A percentile compares a stretch with the other conserved stretches of the same genome.
Evolutionary conservation across 768 basidiomycete species (phyloP).

Genomic region (Trametes sanguinea): DNA sequence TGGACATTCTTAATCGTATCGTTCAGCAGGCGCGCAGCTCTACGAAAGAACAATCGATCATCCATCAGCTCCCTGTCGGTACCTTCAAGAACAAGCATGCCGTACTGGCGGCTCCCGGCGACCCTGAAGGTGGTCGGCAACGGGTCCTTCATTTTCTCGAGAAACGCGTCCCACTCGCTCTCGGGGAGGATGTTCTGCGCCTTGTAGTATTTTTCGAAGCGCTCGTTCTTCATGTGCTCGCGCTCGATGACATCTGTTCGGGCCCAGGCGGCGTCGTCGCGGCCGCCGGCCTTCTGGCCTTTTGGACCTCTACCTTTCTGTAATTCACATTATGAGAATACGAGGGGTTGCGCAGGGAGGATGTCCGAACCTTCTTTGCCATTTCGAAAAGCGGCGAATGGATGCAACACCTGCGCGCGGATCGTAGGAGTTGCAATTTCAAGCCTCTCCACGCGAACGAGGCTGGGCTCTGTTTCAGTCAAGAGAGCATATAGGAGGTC

Average conservation of each 20-base stretch:
- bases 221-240: constrained; percentile 69
- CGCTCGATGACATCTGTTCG: constrained; percentile 57
- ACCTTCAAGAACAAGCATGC: neutral
- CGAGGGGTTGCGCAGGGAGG: neutral
- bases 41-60: constrained; percentile 28
- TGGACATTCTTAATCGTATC: constrained; percentile 74
- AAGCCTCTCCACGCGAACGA: neutral
- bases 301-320: constrained; percentile 16
- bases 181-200: constrained; percentile 75
- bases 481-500: too few species aligned
- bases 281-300: constrained; percentile 4
- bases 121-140: constrained; percentile 95
- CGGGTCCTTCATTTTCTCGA: constrained; percentile 64
- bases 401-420: too few species aligned
- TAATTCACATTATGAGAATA: neutral
- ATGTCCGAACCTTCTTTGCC: constrained; percentile 5
- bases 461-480: neutral
- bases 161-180: constrained; percentile 77
- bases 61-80: too few species aligned
- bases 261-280: constrained; percentile 16
- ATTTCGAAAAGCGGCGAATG: neutral
- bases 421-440: too few species aligned
- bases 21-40: constrained; percentile 75
- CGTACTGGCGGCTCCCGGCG: constrained; percentile 80
- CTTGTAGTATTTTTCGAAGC: constrained; percentile 68